phyloP scores from a whole-genome alignment of 495 filamentous ascomycete species.

The Echria macrotheca region DNA sequence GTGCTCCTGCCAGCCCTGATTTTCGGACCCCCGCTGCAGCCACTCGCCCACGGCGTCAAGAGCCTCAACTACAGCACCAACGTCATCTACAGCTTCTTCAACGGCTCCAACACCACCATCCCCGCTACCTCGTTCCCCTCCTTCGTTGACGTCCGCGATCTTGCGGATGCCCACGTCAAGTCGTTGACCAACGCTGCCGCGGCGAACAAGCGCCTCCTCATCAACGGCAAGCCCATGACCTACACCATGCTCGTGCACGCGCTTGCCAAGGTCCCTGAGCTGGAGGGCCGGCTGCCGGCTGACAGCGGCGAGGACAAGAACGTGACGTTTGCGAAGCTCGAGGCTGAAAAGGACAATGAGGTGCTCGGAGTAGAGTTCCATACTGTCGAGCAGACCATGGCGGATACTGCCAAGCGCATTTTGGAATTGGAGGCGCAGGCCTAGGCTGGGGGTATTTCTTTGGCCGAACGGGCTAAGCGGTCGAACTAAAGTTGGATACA shows the following conservation, averaged over 20 bases:
- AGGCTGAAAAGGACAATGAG: slow-evolving; percentile 26
- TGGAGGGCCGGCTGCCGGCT: slow-evolving; percentile 29
- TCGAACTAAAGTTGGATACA: no score
- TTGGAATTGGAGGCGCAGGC: slow-evolving; percentile 23
- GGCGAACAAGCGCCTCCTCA: slow-evolving; percentile 22
- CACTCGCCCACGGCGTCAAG: slow-evolving; percentile 18
- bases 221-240: slow-evolving; percentile 20
- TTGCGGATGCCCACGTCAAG: slow-evolving; percentile 27
- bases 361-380: slow-evolving; percentile 23
- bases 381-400: slow-evolving; percentile 32
- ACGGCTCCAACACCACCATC: slow-evolving; percentile 25
- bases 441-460: no score
- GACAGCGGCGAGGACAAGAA: slow-evolving; percentile 25
- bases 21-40: slow-evolving; percentile 26
- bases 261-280: slow-evolving; percentile 24
- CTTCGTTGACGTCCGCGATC: slow-evolving; percentile 29
- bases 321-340: slow-evolving; percentile 18
- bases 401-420: slow-evolving; percentile 28
- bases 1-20: slow-evolving; percentile 24
- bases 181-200: slow-evolving; percentile 22
- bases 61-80: slow-evolving; percentile 27
- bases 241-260: slow-evolving; percentile 21
- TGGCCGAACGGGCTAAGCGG: no score
- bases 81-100: slow-evolving; percentile 30
- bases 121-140: slow-evolving; percentile 29